These are phyloP conservation scores for Colletotrichum euphorbiae DNA, from an alignment of 2,329 filamentous ascomycete species.

Conservation along the genomic window DNA sequence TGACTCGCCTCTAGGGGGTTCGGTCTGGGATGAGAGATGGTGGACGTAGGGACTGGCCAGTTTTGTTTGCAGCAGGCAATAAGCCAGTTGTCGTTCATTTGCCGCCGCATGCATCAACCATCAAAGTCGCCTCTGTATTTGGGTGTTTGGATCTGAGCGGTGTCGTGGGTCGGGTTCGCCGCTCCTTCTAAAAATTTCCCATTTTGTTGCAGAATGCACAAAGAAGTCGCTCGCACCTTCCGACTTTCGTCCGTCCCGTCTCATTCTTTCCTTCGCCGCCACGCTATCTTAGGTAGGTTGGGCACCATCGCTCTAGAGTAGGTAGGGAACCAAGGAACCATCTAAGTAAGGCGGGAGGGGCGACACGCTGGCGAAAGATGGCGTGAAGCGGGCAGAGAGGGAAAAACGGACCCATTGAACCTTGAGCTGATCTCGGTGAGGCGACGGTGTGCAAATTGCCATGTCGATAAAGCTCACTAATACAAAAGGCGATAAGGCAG, in stretches of 20 bases:
- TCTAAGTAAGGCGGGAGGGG: background rate
- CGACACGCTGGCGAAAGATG: background rate
- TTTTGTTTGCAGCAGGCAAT: constrained; percentile 31
- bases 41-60: background rate
- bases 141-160: background rate
- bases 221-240: constrained; percentile 28
- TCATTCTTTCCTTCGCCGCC: constrained; percentile 6
- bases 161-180: constrained; percentile 15
- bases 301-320: background rate
- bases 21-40: background rate
- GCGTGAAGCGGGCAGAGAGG: background rate
- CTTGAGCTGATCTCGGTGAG: constrained; percentile 18
- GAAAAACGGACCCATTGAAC: background rate
- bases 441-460: constrained; percentile 21
- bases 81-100: constrained; percentile 27
- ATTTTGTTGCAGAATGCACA: constrained; percentile 27
- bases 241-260: background rate
- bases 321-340: background rate
- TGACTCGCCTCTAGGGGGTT: constrained; percentile 28
- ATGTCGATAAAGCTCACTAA: constrained; percentile 37
- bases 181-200: constrained; percentile 19
- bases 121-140: background rate
- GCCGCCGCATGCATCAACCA: constrained; percentile 32
- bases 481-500: constrained; percentile 32
- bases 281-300: background rate